Evolutionary conservation across 2,329 filamentous ascomycete species (phyloP).

Genomic region (Exophiala sp.): DNA sequence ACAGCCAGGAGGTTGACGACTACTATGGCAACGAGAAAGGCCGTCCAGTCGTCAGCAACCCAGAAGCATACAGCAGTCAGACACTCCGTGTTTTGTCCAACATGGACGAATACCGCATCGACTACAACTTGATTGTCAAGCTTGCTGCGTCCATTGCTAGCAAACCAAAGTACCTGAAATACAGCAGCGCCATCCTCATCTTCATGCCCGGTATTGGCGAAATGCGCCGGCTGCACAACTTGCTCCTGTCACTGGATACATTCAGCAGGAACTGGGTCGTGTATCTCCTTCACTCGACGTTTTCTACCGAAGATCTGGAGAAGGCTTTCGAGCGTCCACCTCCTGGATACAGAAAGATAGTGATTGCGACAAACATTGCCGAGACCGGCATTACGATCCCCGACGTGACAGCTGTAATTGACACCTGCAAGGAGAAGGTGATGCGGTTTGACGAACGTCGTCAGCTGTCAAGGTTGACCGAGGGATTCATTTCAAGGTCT

Average conservation of each 20-base stretch:
- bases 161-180: conserved; percentile 59
- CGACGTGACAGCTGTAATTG: conserved; percentile 93
- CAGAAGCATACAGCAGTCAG: conserved; percentile 60
- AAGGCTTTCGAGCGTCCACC: conserved; percentile 83
- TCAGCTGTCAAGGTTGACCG: conserved; percentile 82
- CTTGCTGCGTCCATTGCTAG: conserved; percentile 71
- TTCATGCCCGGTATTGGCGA: conserved; percentile 94
- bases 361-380: conserved; percentile 94
- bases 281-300: conserved; percentile 86
- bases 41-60: conserved; percentile 7
- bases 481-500: conserved; percentile 90
- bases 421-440: conserved; percentile 83
- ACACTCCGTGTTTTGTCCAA: conserved; percentile 69
- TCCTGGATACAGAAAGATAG: conserved; percentile 77
- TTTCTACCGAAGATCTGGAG: conserved; percentile 94
- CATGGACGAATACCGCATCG: conserved; percentile 86
- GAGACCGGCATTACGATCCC: conserved; percentile 98
- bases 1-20: conserved; percentile 42
- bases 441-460: conserved; percentile 78
- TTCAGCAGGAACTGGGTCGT: conserved; percentile 77
- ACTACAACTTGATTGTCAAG: conserved; percentile 77
- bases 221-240: conserved; percentile 80
- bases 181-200: conserved; percentile 86
- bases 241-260: conserved; percentile 67
- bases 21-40: conserved; percentile 37